Conservation (phyloP, 2,329 filamentous ascomycete species). For the Fusarium beomiforme region DNA sequence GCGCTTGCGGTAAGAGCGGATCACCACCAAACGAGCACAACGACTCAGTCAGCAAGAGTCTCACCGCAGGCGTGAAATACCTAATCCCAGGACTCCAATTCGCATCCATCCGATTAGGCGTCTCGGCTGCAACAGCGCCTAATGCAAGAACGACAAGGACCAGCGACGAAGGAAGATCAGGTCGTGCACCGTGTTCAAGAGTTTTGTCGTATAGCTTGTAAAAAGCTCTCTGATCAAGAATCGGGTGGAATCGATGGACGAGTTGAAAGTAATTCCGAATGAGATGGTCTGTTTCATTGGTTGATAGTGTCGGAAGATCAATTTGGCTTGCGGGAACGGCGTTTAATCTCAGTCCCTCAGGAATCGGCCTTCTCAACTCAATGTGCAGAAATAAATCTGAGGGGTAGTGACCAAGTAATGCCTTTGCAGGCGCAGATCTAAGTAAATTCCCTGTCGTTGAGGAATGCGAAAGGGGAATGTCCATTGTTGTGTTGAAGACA, state of each 20-base stretch:
- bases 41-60: slow-evolving; percentile 22
- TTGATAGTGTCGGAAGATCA: neutral
- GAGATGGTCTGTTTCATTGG: slow-evolving; percentile 17
- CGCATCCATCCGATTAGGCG: slow-evolving; percentile 10
- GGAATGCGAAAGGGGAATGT: slow-evolving; percentile 32
- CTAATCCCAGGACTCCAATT: slow-evolving; percentile 21
- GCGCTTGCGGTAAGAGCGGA: slow-evolving; percentile 24
- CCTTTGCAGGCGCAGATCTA: slow-evolving; percentile 24
- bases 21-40: slow-evolving; percentile 30
- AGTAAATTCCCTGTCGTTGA: slow-evolving; percentile 28
- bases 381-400: slow-evolving; percentile 32
- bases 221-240: slow-evolving; percentile 24
- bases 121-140: slow-evolving; percentile 21
- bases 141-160: slow-evolving; percentile 23
- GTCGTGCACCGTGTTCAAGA: neutral
- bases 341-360: slow-evolving; percentile 10
- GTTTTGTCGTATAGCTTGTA: slow-evolving; percentile 6
- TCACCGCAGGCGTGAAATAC: slow-evolving; percentile 26
- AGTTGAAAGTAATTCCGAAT: slow-evolving; percentile 26
- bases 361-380: slow-evolving; percentile 21
- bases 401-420: slow-evolving; percentile 22
- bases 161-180: slow-evolving; percentile 23
- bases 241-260: slow-evolving; percentile 30
- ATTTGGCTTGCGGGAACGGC: slow-evolving; percentile 21
- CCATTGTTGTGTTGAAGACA: slow-evolving; percentile 37